A percentile compares a stretch with the other conserved stretches of the same genome.
phyloP scores from a whole-genome alignment of 2,329 filamentous ascomycete species.

The Corinectria fuckeliana region DNA sequence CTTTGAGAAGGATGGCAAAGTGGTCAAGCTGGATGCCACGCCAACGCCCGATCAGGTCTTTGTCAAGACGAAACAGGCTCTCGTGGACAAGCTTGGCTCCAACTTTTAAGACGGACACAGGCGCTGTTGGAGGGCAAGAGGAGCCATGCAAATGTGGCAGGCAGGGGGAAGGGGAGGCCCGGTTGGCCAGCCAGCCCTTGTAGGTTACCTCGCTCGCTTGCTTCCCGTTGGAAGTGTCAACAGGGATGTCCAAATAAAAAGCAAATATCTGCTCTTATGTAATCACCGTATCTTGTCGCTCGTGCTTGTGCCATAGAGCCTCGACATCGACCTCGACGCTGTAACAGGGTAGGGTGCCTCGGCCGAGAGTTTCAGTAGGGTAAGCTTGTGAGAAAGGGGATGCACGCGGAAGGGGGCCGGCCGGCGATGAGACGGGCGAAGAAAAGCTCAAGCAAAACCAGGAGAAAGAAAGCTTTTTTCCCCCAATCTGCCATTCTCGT shows the following conservation, averaged over 20 bases:
- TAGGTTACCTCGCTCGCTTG: conserved; percentile 35
- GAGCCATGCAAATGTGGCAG: too few relatives aligned
- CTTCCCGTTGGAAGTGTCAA: conserved; percentile 36
- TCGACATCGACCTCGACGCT: background rate
- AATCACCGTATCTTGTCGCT: background rate
- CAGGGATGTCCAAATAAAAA: conserved; percentile 33
- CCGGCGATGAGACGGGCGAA: background rate
- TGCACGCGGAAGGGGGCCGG: background rate
- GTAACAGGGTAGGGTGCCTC: conserved; percentile 8
- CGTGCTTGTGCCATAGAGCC: background rate
- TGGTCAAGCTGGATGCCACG: conserved; percentile 81
- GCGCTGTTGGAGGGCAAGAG: too few relatives aligned
- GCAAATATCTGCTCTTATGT: too few relatives aligned
- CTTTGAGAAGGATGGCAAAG: conserved; percentile 77
- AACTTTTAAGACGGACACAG: conserved; percentile 31
- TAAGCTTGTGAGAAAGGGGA: conserved; percentile 2
- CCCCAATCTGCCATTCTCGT: conserved; percentile 3
- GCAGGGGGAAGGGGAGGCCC: conserved; percentile 28
- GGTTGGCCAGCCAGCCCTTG: conserved; percentile 31
- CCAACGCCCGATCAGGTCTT: conserved; percentile 69
- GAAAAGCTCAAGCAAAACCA: background rate
- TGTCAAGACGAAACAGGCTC: conserved; percentile 56
- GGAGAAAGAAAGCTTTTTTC: background rate
- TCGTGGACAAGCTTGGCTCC: conserved; percentile 56
- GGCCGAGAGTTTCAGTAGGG: background rate